Percentiles rank a stretch among this genome's conserved stretches.
phyloP scores from a whole-genome alignment of 208 protist species.

The Leishmania martiniquensis region DNA sequence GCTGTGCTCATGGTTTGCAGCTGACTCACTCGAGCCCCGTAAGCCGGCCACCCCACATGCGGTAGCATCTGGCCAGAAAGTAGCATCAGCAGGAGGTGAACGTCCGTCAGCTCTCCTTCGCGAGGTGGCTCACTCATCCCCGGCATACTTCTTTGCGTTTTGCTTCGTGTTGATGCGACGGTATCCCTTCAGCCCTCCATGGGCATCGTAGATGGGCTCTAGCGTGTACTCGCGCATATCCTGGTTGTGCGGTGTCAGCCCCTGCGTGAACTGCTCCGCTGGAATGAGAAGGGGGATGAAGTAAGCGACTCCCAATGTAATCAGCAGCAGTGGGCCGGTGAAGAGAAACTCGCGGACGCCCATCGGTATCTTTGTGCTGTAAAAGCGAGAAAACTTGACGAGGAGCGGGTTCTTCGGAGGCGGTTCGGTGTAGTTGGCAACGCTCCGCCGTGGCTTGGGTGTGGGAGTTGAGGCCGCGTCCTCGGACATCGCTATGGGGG shows the following conservation, averaged over 20 bases:
- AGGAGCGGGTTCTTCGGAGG: conserved; percentile 77
- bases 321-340: conserved; percentile 61
- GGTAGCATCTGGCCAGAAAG: background rate
- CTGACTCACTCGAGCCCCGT: background rate
- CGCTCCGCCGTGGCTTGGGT: conserved; percentile 35
- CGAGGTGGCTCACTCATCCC: background rate
- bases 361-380: conserved; percentile 82
- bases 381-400: conserved; percentile 68
- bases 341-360: conserved; percentile 88
- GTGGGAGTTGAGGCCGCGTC: background rate
- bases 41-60: too few species aligned
- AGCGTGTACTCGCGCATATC: conserved; percentile 80
- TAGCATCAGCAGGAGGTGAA: background rate
- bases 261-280: conserved; percentile 76
- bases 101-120: background rate
- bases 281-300: conserved; percentile 62
- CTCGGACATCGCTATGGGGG: conserved; percentile 7
- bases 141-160: background rate
- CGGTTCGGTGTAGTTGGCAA: conserved; percentile 71
- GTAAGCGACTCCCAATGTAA: conserved; percentile 74
- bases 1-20: background rate
- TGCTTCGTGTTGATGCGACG: conserved; percentile 59
- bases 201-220: conserved; percentile 82
- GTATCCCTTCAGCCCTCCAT: conserved; percentile 72
- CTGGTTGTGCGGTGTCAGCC: conserved; percentile 60